Base-by-base conservation (phyloP, 495 filamentous ascomycete genomes). In the Aspergillus biplanus region DNA sequence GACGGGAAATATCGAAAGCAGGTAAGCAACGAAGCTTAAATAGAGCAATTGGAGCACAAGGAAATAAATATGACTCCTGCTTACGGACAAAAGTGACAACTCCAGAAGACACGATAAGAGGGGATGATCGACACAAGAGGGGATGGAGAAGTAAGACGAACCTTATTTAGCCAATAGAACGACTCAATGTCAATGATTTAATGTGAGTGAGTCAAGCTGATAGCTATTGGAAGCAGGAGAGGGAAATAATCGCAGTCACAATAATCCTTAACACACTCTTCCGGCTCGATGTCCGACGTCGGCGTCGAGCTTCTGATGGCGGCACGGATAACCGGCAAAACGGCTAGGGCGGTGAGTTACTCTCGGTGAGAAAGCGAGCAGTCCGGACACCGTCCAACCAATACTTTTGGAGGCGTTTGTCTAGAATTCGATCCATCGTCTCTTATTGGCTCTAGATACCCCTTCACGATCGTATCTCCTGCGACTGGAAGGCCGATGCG, bases 41-140 rank as follows among this genome's bases (percentile, higher is more conserved):
- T 62, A 18, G 9, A 13, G 27, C 33, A 33, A 32, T 12, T 33
- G 37, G 52, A 53, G 63, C 39, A 6, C 39, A n/a, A 18, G 21
- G 21, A 31, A 42, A 15, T 60, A 46, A 61, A 57, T 47, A n/a
- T 67, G 67, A 66, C 61, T 70, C 57, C 64, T 66, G 61, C 63
- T 56, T 31, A 52, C 76, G 74, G 73, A 76, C 69, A 65, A 52
- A 60, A 54, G 62, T 18, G 47, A 66, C 65, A 75, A 77, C 73
- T 78, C 76, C 74, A 65, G 34, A 61, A 16, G 53, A 42, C n/a
- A 11, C 33, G 9, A 32, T 8, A 13, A n/a, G 42, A 31, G 9
- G 33, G 8, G 33, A 47, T 33, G n/a, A 33, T 50, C 16, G 21
- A 50, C n/a, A 11, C 1, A 27, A 12, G 21, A 50, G 47, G 13